These are phyloP conservation scores for Dioscorea alata DNA, from an alignment of 106 monocot genomes.

Conservation along the genomic window DNA sequence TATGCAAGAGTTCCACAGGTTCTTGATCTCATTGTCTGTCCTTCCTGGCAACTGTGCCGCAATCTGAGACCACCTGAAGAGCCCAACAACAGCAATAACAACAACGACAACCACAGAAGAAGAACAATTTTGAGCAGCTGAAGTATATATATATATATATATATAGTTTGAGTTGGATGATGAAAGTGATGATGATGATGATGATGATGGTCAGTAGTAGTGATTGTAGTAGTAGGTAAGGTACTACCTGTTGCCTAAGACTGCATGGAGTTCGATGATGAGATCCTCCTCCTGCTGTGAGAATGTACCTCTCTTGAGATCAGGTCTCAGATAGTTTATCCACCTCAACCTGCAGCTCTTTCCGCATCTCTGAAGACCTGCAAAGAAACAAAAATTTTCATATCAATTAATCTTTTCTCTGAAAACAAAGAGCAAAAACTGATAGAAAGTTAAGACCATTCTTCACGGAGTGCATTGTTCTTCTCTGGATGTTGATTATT, in stretches of 20 bases:
- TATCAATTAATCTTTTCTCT: too few species aligned
- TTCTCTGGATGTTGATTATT: background rate
- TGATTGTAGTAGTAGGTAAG: too few species aligned
- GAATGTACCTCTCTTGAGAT: conserved; percentile 39
- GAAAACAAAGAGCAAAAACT: too few species aligned
- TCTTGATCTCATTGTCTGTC: conserved; percentile 63
- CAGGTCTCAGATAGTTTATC: conserved; percentile 43
- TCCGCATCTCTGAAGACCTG: conserved; percentile 52
- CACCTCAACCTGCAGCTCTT: conserved; percentile 51
- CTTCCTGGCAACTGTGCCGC: conserved; percentile 50
- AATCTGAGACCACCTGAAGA: conserved; percentile 48
- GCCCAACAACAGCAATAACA: too few species aligned
- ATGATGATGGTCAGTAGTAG: too few species aligned
- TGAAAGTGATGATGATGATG: background rate
- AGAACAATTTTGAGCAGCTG: too few species aligned
- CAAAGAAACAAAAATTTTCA: background rate
- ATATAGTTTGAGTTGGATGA: too few species aligned
- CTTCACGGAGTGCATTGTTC: conserved; percentile 5
- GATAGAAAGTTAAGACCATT: background rate
- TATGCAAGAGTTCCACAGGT: conserved; percentile 48
- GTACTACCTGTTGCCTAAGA: conserved; percentile 44
- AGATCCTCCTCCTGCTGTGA: conserved; percentile 50
- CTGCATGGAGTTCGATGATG: conserved; percentile 49
- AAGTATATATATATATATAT: too few species aligned
- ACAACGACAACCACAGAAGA: too few species aligned